Conservation (phyloP, 2,329 filamentous ascomycete species). For the Aspergillus sp. region DNA sequence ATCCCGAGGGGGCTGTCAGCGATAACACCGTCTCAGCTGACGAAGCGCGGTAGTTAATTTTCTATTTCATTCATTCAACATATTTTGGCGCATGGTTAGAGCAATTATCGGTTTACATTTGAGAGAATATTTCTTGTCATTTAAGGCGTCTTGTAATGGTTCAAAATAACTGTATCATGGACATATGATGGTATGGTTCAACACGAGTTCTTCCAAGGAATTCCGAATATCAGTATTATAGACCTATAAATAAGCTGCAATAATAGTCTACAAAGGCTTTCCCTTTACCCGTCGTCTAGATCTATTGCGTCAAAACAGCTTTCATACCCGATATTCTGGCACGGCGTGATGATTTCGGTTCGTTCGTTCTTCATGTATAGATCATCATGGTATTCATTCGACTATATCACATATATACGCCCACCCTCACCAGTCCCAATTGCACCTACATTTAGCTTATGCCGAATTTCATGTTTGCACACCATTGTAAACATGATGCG, state of each 20-base stretch:
- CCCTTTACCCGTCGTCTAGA: too few relatives aligned
- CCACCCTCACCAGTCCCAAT: background rate
- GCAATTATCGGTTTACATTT: background rate
- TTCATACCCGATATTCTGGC: background rate
- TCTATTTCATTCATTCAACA: background rate
- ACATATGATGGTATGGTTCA: background rate
- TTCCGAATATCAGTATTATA: too few relatives aligned
- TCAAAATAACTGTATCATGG: background rate
- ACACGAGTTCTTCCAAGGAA: background rate
- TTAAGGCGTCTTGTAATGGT: conserved; percentile 1
- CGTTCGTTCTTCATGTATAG: background rate
- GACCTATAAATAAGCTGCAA: too few relatives aligned
- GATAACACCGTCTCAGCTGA: conserved; percentile 27
- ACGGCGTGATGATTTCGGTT: background rate
- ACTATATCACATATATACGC: background rate
- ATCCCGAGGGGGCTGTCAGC: conserved; percentile 24
- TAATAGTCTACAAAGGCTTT: too few relatives aligned
- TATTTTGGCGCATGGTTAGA: conserved; percentile 15
- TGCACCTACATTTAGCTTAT: background rate
- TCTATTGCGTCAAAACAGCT: too few relatives aligned
- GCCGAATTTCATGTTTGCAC: background rate
- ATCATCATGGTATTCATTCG: background rate
- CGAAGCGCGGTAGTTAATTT: conserved; percentile 26
- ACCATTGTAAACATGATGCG: background rate
- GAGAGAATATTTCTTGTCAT: background rate